Evolutionary conservation across 106 monocot species (phyloP).

Genomic region (Platanthera guangdongensis): DNA sequence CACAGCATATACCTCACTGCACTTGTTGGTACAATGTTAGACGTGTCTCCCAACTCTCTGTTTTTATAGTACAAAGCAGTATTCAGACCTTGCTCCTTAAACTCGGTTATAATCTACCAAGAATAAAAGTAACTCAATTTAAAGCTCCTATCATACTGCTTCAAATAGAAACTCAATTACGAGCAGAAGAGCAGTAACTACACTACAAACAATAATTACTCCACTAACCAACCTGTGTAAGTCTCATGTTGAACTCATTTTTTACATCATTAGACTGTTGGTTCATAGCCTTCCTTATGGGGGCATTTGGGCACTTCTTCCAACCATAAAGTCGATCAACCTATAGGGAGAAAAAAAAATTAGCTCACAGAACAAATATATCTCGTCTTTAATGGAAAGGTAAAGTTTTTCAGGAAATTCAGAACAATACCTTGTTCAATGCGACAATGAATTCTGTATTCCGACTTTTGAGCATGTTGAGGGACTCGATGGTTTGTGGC

Average conservation of each 20-base stretch:
- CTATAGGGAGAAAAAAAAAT: conserved; percentile 19
- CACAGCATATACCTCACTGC: conserved; percentile 61
- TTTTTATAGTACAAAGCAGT: conserved; percentile 96
- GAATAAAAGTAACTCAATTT: conserved; percentile 1
- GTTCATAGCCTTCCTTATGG: conserved; percentile 67
- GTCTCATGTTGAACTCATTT: conserved; percentile 79
- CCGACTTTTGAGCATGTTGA: conserved; percentile 73
- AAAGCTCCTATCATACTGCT: background rate
- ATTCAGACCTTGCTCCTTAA: conserved; percentile 90
- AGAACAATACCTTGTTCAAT: conserved; percentile 71
- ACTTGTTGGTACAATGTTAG: conserved; percentile 95
- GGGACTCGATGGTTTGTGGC: conserved; percentile 92
- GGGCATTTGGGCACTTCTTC: conserved; percentile 67
- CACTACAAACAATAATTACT: background rate
- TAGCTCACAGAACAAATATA: background rate
- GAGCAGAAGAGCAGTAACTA: background rate
- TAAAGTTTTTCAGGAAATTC: background rate
- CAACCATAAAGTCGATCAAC: conserved; percentile 97
- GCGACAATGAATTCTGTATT: conserved; percentile 94
- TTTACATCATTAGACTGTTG: conserved; percentile 82
- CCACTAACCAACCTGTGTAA: conserved; percentile 45
- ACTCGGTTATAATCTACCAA: conserved; percentile 65
- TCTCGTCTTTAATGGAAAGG: background rate
- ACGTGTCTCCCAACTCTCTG: conserved; percentile 91
- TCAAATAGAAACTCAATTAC: background rate